Conservation (phyloP, 768 basidiomycete genomes). For the Paxillus involutus region DNA sequence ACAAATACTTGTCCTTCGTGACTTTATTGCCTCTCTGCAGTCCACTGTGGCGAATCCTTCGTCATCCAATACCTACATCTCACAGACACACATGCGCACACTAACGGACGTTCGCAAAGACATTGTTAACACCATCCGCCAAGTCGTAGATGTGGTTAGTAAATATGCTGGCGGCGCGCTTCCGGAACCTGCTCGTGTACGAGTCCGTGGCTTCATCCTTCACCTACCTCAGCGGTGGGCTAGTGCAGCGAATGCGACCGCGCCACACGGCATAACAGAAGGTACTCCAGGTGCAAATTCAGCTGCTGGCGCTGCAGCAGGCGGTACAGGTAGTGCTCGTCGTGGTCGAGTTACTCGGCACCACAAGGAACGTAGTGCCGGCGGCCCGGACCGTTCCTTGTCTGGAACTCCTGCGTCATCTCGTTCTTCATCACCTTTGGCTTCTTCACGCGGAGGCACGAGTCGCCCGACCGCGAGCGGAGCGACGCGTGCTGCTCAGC, state of each 20-base stretch:
- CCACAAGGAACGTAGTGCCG: constrained; percentile 40
- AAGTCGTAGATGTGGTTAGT: constrained; percentile 84
- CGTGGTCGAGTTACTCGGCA: constrained; percentile 19
- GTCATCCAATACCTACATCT: constrained; percentile 33
- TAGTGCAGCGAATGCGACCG: constrained; percentile 32
- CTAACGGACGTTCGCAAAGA: constrained; percentile 74
- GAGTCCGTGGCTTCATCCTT: constrained; percentile 76
- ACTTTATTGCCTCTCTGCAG: constrained; percentile 76
- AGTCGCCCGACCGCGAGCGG: constrained; percentile 43
- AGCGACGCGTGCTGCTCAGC: constrained; percentile 74
- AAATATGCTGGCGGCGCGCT: constrained; percentile 85
- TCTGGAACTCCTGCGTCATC: constrained; percentile 34
- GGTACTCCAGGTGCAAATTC: constrained; percentile 34
- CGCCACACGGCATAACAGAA: constrained; percentile 22
- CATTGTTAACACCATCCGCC: constrained; percentile 85
- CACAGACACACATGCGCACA: constrained; percentile 59
- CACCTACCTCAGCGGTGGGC: constrained; percentile 84
- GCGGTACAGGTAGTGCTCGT: constrained; percentile 17
- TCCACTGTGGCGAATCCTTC: constrained; percentile 26
- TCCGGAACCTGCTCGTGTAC: constrained; percentile 76
- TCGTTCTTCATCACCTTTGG: constrained; percentile 33
- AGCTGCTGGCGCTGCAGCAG: constrained; percentile 33
- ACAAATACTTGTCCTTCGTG: constrained; percentile 80
- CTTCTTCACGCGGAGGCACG: constrained; percentile 24
- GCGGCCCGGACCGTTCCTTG: constrained; percentile 31